Base-by-base conservation (phyloP, 1,284 basidiomycete species). In the Rhodotorula sp. region DNA sequence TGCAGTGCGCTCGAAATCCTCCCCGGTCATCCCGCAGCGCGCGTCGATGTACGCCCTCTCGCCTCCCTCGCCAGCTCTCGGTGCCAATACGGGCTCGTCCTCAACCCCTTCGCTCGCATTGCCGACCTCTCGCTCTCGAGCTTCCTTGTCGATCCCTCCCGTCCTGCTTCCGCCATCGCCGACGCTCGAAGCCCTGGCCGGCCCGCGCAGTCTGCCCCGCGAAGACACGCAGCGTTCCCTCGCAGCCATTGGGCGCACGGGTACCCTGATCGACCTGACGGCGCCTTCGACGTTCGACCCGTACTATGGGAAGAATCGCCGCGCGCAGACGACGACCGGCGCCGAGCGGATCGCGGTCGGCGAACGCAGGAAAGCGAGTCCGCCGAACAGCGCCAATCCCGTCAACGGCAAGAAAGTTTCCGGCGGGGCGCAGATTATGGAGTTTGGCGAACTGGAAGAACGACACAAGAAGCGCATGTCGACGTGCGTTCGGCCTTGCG, bases 391-490 rank as follows among this genome's bases (percentile, higher is more conserved):
- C 45, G 53, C 59, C 48, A 59, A 54, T 18, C 29, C 53, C 14
- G 12, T 26, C 26, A 54, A 26, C n/a, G 53, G 26, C 18, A 17
- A 17, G 15, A 18, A 17, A 14, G 29, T 5, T 26, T 42, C 37
- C 30, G 18, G 29, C 30, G 51, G 45, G 14, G 37, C 65, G 10
- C 64, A 62, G 46, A 70, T 74, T 30, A 71, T 74, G 69, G 72
- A 67, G 51, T 64, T 71, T 30, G 54, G 29, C 1, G 69, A 74
- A 42, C 65, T 74, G 3, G 69, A 74, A 48, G 69, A 61, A n/a
- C 64, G 66, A 53, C 69, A 74, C 49, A 59, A 67, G 42, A 71
- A 67, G 64, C 33, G 69, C 20, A 58, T 74, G 30, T 68, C 69
- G 56, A 49, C 60, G 72, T 73, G 49, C 46, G 69, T 22, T 48